Evolutionary conservation across 768 basidiomycete genomes (phyloP).

Genomic region (Amanita exitialis): DNA sequence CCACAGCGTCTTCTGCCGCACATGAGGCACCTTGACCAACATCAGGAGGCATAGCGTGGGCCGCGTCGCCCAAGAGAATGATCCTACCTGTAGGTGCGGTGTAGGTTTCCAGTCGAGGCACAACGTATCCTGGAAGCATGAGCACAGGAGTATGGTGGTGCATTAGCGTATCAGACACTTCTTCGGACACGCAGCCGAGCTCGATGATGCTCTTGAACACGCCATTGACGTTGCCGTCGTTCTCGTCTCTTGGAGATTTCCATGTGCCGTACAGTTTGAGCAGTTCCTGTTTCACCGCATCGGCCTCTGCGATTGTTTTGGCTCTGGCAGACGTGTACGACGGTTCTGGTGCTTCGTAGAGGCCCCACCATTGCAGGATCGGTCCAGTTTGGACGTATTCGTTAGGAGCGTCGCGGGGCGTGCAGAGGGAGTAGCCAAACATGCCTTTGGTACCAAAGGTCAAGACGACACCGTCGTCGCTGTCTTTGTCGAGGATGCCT

Average conservation of each 20-base stretch:
- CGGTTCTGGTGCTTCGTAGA: slow-evolving; percentile 21
- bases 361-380: slow-evolving; percentile 31
- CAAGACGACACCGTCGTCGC: slow-evolving; percentile 22
- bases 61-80: slow-evolving; percentile 32
- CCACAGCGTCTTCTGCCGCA: slow-evolving; percentile 29
- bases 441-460: slow-evolving; percentile 28
- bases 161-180: neutral
- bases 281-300: slow-evolving; percentile 19
- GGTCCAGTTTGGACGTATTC: neutral
- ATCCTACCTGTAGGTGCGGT: slow-evolving; percentile 20
- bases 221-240: slow-evolving; percentile 15
- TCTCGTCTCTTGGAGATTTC: slow-evolving; percentile 19
- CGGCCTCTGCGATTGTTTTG: slow-evolving; percentile 12
- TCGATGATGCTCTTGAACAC: slow-evolving; percentile 19
- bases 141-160: slow-evolving; percentile 14
- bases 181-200: slow-evolving; percentile 17
- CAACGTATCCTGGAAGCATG: slow-evolving; percentile 26
- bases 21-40: slow-evolving; percentile 31
- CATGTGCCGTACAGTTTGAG: slow-evolving; percentile 21
- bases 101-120: slow-evolving; percentile 24
- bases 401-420: slow-evolving; percentile 9
- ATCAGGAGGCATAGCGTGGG: slow-evolving; percentile 34
- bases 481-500: slow-evolving; percentile 11
- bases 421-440: slow-evolving; percentile 24
- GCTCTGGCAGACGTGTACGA: neutral